Evolutionary conservation across 2,329 filamentous ascomycete genomes (phyloP).

Genomic region (Colletotrichum sp.): DNA sequence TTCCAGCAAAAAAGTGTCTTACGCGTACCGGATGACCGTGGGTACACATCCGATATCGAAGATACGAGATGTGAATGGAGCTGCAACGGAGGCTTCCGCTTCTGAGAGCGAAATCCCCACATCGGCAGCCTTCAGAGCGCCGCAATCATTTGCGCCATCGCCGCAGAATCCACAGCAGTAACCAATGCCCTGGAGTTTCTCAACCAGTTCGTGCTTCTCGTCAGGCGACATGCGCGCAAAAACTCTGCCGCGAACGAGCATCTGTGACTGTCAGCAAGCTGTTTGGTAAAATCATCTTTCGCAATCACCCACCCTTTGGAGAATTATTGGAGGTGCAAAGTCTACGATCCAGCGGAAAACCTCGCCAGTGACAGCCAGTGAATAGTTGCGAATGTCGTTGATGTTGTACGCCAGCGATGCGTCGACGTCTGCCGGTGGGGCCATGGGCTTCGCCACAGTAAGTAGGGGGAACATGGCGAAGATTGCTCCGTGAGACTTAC

Average conservation of each 20-base stretch:
- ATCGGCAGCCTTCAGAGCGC: slow-evolving; percentile 94
- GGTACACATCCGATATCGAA: slow-evolving; percentile 98
- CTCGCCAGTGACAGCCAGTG: slow-evolving; percentile 87
- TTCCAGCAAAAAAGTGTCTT: slow-evolving; percentile 10
- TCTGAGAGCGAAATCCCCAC: slow-evolving; percentile 97
- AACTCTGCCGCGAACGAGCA: slow-evolving; percentile 90
- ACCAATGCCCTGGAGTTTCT: slow-evolving; percentile 94
- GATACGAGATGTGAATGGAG: slow-evolving; percentile 91
- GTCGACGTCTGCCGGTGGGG: slow-evolving; percentile 73
- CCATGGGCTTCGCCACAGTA: slow-evolving; percentile 62
- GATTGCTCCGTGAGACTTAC: slow-evolving; percentile 43
- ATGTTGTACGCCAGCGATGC: slow-evolving; percentile 86
- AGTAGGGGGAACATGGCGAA: slow-evolving; percentile 12
- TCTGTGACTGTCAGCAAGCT: slow-evolving; percentile 48
- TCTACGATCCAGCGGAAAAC: slow-evolving; percentile 97
- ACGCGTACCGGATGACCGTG: slow-evolving; percentile 76
- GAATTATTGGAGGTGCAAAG: slow-evolving; percentile 79
- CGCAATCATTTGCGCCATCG: slow-evolving; percentile 97
- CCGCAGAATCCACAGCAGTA: slow-evolving; percentile 97
- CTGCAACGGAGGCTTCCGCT: slow-evolving; percentile 96
- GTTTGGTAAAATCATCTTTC: not conserved
- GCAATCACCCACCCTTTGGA: slow-evolving; percentile 66
- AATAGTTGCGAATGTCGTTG: slow-evolving; percentile 82
- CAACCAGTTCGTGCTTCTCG: slow-evolving; percentile 96
- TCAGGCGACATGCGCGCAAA: slow-evolving; percentile 99